Percentiles rank a stretch among this genome's conserved stretches.
phyloP scores from a whole-genome alignment of 306 rosid genomes.

The Glycine soja region DNA sequence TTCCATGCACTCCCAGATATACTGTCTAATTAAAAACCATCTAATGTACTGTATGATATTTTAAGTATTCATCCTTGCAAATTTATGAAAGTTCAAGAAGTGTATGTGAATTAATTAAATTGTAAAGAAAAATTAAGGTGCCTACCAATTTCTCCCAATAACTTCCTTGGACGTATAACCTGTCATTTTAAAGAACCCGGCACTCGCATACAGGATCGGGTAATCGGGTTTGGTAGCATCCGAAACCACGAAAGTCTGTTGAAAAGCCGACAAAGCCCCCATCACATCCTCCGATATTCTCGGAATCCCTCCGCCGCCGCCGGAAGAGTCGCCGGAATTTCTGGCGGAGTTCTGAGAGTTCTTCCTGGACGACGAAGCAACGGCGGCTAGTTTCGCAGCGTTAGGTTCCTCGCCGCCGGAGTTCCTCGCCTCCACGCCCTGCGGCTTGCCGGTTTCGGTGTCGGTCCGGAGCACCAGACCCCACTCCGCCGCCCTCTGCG shows the following conservation, averaged over 20 bases:
- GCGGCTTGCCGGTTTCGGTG: slow-evolving; percentile 81
- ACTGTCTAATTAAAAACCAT: no score
- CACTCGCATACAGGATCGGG: slow-evolving; percentile 94
- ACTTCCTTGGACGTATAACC: slow-evolving; percentile 93
- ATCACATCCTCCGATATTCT: slow-evolving; percentile 78
- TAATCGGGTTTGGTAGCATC: slow-evolving; percentile 93
- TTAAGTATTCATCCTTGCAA: background rate
- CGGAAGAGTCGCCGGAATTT: slow-evolving; percentile 73
- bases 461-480: slow-evolving; percentile 84
- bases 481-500: slow-evolving; percentile 95
- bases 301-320: slow-evolving; percentile 63
- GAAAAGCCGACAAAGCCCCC: slow-evolving; percentile 83
- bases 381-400: slow-evolving; percentile 16
- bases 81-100: no score
- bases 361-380: slow-evolving; percentile 55
- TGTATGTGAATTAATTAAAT: background rate
- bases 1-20: no score
- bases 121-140: background rate
- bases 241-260: slow-evolving; percentile 92
- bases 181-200: slow-evolving; percentile 95
- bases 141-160: slow-evolving; percentile 86
- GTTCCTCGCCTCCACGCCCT: slow-evolving; percentile 68
- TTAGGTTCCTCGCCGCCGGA: slow-evolving; percentile 77
- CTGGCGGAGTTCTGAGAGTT: slow-evolving; percentile 71
- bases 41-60: background rate